Conservation (phyloP, 331 rosid species). For the Arachis monticola region DNA sequence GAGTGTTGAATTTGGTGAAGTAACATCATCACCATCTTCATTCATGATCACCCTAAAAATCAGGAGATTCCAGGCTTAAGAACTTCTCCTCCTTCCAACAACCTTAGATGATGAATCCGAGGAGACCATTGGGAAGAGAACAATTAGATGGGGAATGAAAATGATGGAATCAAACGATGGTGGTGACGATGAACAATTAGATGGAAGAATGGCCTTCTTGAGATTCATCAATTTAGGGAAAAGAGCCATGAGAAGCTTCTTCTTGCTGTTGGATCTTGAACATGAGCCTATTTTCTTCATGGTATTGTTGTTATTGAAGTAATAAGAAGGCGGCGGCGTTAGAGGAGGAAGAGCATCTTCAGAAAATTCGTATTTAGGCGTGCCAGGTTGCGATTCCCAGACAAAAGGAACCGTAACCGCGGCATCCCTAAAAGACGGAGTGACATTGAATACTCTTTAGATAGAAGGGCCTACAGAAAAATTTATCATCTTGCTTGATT, state of each 20-base stretch:
- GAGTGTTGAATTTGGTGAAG: constrained; percentile 58
- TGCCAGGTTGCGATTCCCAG: constrained; percentile 96
- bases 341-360: constrained; percentile 68
- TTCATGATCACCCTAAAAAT: constrained; percentile 51
- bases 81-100: constrained; percentile 42
- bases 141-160: constrained; percentile 16
- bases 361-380: constrained; percentile 66
- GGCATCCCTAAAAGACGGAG: constrained; percentile 68
- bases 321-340: constrained; percentile 93
- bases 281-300: constrained; percentile 48
- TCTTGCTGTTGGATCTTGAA: constrained; percentile 54
- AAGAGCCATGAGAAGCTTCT: constrained; percentile 48
- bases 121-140: constrained; percentile 23
- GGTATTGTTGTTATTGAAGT: not conserved
- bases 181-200: constrained; percentile 21
- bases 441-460: constrained; percentile 67
- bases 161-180: not conserved
- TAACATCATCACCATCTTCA: constrained; percentile 24
- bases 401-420: constrained; percentile 66
- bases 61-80: constrained; percentile 51
- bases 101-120: constrained; percentile 42
- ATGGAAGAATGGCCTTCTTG: constrained; percentile 36
- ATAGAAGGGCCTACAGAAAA: constrained; percentile 69
- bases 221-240: constrained; percentile 51
- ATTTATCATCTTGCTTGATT: constrained; percentile 65